These are phyloP conservation scores for Royoungia palumana DNA, from an alignment of 768 basidiomycete species.

Conservation along the genomic window DNA sequence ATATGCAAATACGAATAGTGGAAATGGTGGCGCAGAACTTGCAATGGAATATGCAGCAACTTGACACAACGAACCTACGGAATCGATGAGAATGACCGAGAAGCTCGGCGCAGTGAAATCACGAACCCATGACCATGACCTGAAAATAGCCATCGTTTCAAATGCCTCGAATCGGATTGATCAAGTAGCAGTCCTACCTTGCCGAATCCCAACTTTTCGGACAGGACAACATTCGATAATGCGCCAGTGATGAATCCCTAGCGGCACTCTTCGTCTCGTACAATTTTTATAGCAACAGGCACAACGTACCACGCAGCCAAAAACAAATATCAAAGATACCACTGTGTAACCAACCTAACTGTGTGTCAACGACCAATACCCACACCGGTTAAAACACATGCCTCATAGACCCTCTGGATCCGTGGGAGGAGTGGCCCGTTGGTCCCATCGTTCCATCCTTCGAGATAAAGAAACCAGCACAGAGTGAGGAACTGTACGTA, in stretches of 20 bases:
- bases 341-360: slow-evolving; percentile 45
- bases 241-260: slow-evolving; percentile 47
- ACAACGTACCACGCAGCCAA: slow-evolving; percentile 39
- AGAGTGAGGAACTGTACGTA: slow-evolving; percentile 50
- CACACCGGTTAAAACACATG: slow-evolving; percentile 14
- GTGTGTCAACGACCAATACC: not conserved
- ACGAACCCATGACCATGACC: slow-evolving; percentile 40
- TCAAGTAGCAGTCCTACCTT: slow-evolving; percentile 29
- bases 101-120: not conserved
- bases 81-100: not conserved
- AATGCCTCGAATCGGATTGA: not conserved
- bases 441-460: slow-evolving; percentile 78
- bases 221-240: slow-evolving; percentile 44
- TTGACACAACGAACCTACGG: slow-evolving; percentile 50
- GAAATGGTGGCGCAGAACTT: slow-evolving; percentile 59
- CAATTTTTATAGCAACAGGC: not conserved
- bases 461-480: slow-evolving; percentile 56
- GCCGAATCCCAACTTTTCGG: slow-evolving; percentile 42
- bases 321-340: slow-evolving; percentile 58
- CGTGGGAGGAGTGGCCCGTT: slow-evolving; percentile 72
- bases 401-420: slow-evolving; percentile 58
- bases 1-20: slow-evolving; percentile 52
- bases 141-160: slow-evolving; percentile 9
- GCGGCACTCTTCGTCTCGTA: slow-evolving; percentile 16
- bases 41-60: slow-evolving; percentile 52